phyloP scores from a whole-genome alignment of 352 stramenopile species.

The Labyrinthula sp. region DNA sequence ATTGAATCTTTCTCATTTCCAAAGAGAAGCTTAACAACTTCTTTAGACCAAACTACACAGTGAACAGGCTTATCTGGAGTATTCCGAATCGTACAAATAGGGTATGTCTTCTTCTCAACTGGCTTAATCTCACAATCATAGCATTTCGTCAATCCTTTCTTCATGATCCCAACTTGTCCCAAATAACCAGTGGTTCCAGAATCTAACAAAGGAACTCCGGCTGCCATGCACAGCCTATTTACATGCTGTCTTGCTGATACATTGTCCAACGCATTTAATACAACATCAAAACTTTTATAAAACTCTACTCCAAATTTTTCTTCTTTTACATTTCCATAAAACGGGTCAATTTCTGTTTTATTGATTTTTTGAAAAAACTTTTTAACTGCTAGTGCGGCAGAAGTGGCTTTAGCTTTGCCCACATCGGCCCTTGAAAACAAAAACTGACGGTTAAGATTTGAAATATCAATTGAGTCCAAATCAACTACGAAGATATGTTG shows the following conservation, averaged over 20 bases:
- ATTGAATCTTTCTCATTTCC: slow-evolving; percentile 60
- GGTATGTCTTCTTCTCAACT: slow-evolving; percentile 81
- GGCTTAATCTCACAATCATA: slow-evolving; percentile 88
- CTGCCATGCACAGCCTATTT: slow-evolving; percentile 85
- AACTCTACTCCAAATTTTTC: slow-evolving; percentile 83
- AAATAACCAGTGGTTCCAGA: slow-evolving; percentile 93
- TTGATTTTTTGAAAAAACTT: slow-evolving; percentile 51
- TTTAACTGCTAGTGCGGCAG: slow-evolving; percentile 29
- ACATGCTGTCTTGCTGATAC: slow-evolving; percentile 90
- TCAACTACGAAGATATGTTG: slow-evolving; percentile 63
- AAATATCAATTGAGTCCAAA: slow-evolving; percentile 98
- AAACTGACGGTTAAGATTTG: slow-evolving; percentile 99
- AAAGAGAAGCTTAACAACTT: slow-evolving; percentile 67
- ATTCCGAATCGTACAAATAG: slow-evolving; percentile 97
- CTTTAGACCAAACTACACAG: slow-evolving; percentile 96
- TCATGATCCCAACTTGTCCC: slow-evolving; percentile 53
- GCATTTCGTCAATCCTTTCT: slow-evolving; percentile 70
- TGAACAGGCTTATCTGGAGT: slow-evolving; percentile 97
- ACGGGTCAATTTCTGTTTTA: slow-evolving; percentile 48
- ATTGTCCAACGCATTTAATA: slow-evolving; percentile 99
- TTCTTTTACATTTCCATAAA: slow-evolving; percentile 90
- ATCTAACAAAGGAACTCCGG: slow-evolving; percentile 65
- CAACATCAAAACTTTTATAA: slow-evolving; percentile 75
- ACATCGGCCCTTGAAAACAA: slow-evolving; percentile 93
- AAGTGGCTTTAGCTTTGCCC: slow-evolving; percentile 72